These are phyloP conservation scores for Litchi chinensis DNA, from an alignment of 345 rosid genomes.

Conservation along the genomic window DNA sequence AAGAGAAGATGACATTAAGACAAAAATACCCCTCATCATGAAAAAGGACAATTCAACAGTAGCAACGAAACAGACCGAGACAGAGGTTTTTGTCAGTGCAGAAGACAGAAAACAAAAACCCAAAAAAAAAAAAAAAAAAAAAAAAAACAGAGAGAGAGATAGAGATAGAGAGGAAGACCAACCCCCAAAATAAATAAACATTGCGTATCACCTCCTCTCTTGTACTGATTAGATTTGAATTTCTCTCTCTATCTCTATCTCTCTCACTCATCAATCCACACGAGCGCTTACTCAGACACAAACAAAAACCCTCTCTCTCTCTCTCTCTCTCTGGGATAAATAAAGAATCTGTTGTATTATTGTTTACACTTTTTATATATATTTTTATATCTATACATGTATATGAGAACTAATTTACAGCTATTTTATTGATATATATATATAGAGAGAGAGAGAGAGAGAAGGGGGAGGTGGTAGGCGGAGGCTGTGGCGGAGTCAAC, in stretches of 20 bases:
- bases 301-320: slow-evolving; percentile 5
- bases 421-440: neutral
- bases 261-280: slow-evolving; percentile 19
- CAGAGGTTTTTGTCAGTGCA: slow-evolving; percentile 36
- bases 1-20: neutral
- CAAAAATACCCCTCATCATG: slow-evolving; percentile 34
- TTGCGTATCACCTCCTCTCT: slow-evolving; percentile 15
- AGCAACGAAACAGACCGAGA: slow-evolving; percentile 19
- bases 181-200: slow-evolving; percentile 17
- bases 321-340: neutral
- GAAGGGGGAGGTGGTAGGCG: no score
- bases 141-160: neutral
- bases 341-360: neutral
- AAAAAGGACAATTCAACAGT: slow-evolving; percentile 33
- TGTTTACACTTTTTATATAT: no score
- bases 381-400: neutral
- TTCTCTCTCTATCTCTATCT: neutral
- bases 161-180: no score
- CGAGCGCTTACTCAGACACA: slow-evolving; percentile 16
- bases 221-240: slow-evolving; percentile 22
- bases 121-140: no score
- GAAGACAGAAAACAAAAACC: slow-evolving; percentile 7
- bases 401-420: neutral
- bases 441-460: neutral
- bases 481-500: slow-evolving; percentile 28